Evolutionary conservation across 805 yeast genomes (phyloP).

Genomic region (Kluyveromyces lactis): DNA sequence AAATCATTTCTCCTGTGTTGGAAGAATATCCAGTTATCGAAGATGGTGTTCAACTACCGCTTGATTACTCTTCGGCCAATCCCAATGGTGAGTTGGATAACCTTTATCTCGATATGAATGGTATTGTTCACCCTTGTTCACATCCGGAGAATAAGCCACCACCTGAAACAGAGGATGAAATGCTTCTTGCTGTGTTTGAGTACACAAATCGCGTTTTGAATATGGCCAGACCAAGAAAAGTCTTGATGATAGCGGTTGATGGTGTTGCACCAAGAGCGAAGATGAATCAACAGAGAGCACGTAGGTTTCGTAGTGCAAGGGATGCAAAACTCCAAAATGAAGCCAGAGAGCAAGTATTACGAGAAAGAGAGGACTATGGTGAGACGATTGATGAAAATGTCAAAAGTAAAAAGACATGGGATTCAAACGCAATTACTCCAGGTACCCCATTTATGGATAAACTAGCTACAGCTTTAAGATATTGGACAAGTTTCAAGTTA

Average conservation of each 20-base stretch:
- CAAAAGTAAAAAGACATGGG: slow-evolving; percentile 77
- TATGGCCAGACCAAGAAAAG: slow-evolving; percentile 93
- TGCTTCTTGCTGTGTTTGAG: slow-evolving; percentile 87
- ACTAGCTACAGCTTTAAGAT: slow-evolving; percentile 71
- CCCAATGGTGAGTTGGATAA: slow-evolving; percentile 96
- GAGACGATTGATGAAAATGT: slow-evolving; percentile 69
- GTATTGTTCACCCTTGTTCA: slow-evolving; percentile 98
- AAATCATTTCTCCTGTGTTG: slow-evolving; percentile 81
- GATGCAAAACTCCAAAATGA: slow-evolving; percentile 78
- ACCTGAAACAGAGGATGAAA: slow-evolving; percentile 93
- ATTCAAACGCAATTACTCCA: slow-evolving; percentile 94
- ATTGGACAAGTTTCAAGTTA: slow-evolving; percentile 88
- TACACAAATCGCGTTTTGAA: slow-evolving; percentile 86
- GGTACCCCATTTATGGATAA: slow-evolving; percentile 98
- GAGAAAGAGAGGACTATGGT: slow-evolving; percentile 33
- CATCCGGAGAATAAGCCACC: slow-evolving; percentile 97
- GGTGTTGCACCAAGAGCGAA: slow-evolving; percentile 99
- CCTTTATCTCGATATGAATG: slow-evolving; percentile 93
- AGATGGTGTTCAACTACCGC: slow-evolving; percentile 56
- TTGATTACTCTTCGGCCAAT: slow-evolving; percentile 65
- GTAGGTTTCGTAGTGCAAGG: slow-evolving; percentile 86
- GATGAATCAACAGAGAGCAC: slow-evolving; percentile 93
- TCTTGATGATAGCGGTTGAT: slow-evolving; percentile 91
- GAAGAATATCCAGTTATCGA: slow-evolving; percentile 58
- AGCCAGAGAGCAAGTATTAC: slow-evolving; percentile 46